Evolutionary conservation across 164 flowering plant species (phyloP).

Genomic region (Akebia trifoliata): DNA sequence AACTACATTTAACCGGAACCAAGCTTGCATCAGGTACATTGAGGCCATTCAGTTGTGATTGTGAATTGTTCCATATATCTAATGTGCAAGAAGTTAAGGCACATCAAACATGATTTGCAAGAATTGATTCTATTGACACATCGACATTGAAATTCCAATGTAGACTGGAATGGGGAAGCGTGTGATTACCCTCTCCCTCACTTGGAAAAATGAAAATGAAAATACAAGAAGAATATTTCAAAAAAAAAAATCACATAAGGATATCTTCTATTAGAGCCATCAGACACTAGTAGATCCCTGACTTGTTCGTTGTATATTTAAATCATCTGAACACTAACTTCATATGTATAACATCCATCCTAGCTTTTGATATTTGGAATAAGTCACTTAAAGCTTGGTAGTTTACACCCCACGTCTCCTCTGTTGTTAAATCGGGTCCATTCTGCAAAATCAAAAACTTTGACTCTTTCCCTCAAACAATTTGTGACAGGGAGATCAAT

Average conservation of each 20-base stretch:
- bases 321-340: conserved; percentile 82
- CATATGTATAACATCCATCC: conserved; percentile 52
- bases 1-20: conserved; percentile 58
- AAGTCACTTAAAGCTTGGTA: conserved; percentile 72
- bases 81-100: conserved; percentile 56
- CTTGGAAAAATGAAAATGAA: too few species aligned
- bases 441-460: conserved; percentile 41
- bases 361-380: conserved; percentile 53
- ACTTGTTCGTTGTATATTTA: conserved; percentile 97
- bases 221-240: too few species aligned
- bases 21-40: conserved; percentile 89
- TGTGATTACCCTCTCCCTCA: too few species aligned
- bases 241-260: conserved; percentile 33
- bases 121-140: neutral
- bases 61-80: conserved; percentile 79
- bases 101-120: too few species aligned
- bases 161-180: too few species aligned
- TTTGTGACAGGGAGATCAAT: too few species aligned
- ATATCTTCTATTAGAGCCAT: conserved; percentile 82
- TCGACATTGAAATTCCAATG: conserved; percentile 1
- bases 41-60: conserved; percentile 66
- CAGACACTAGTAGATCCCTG: conserved; percentile 67
- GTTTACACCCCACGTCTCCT: conserved; percentile 85
- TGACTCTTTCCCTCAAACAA: too few species aligned
- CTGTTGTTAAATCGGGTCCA: conserved; percentile 65